Evolutionary conservation across 495 filamentous ascomycete genomes (phyloP).

Genomic region (Evernia prunastri): DNA sequence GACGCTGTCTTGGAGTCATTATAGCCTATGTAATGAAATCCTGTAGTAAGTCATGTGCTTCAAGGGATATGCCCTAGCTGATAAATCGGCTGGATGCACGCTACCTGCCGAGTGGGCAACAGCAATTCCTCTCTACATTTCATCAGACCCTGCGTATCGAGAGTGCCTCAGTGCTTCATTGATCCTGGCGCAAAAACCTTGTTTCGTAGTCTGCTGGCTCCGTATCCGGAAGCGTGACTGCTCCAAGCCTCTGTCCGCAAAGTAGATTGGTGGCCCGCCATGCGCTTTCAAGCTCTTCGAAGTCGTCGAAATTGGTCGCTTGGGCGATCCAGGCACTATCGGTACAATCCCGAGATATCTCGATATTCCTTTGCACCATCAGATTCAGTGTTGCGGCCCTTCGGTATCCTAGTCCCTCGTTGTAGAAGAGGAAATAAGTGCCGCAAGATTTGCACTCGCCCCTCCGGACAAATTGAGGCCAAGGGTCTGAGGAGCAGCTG

Average conservation of each 20-base stretch:
- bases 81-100: too few species aligned
- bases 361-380: neutral
- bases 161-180: too few species aligned
- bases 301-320: neutral
- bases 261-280: neutral
- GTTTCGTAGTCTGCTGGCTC: too few species aligned
- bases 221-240: neutral
- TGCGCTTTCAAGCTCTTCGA: neutral
- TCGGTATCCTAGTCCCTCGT: neutral
- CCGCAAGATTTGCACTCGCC: neutral
- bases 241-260: neutral
- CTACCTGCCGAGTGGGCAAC: too few species aligned
- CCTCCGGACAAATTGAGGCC: accelerated
- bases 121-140: too few species aligned
- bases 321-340: neutral
- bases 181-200: too few species aligned
- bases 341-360: too few species aligned
- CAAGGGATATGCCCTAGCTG: too few species aligned
- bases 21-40: too few species aligned
- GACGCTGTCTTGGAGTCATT: too few species aligned
- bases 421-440: neutral
- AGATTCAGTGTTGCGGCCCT: neutral
- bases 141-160: too few species aligned
- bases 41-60: too few species aligned
- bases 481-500: neutral